phyloP scores from a whole-genome alignment of 768 basidiomycete genomes.

The Xanthoconium stramineum region DNA sequence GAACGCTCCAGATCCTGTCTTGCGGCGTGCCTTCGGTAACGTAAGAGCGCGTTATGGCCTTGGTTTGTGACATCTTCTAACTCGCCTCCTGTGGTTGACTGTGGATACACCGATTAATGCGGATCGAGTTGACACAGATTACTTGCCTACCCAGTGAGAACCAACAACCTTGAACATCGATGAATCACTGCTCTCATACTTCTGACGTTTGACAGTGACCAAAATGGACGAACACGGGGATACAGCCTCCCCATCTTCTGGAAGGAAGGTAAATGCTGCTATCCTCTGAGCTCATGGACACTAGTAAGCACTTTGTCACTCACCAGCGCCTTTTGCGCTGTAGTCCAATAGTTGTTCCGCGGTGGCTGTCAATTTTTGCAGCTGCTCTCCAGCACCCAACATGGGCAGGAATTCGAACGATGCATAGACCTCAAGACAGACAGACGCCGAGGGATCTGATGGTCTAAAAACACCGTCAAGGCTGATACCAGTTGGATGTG shows the following conservation, averaged over 20 bases:
- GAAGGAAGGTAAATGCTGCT: neutral
- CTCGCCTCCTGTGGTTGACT: neutral
- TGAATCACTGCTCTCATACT: neutral
- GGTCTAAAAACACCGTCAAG: neutral
- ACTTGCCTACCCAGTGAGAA: neutral
- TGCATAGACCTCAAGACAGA: neutral
- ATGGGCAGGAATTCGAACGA: neutral
- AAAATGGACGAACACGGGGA: constrained; percentile 1
- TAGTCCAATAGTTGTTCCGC: neutral
- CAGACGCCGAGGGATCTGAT: neutral
- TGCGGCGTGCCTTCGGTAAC: neutral
- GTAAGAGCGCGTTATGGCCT: neutral
- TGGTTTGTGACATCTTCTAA: neutral
- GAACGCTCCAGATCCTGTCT: neutral
- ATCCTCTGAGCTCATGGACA: neutral
- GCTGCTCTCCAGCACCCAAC: neutral
- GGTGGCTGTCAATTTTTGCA: neutral
- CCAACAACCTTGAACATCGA: neutral
- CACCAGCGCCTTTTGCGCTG: neutral
- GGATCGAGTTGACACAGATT: neutral
- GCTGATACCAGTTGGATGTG: neutral
- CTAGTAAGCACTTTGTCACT: neutral
- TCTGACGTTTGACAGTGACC: neutral
- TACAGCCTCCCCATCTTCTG: neutral
- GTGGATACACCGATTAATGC: neutral